Evolutionary conservation across 2,329 filamentous ascomycete genomes (phyloP).

Genomic region (Pseudogymnoascus sp.): DNA sequence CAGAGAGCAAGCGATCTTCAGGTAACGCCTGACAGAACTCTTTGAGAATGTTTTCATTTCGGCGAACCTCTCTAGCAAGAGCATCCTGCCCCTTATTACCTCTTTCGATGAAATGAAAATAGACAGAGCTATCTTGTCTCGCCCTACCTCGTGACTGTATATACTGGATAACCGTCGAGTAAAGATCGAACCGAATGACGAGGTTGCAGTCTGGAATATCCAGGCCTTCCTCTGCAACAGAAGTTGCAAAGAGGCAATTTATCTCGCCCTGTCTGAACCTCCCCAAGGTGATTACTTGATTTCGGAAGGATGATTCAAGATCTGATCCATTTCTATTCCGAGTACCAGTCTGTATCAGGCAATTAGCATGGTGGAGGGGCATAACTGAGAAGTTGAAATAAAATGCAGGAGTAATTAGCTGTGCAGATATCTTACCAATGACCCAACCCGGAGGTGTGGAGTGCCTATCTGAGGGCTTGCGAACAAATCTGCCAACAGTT

Average conservation of each 20-base stretch:
- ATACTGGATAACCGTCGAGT: slow-evolving; percentile 85
- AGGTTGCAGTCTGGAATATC: slow-evolving; percentile 61
- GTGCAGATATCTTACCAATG: slow-evolving; percentile 44
- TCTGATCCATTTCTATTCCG: slow-evolving; percentile 43
- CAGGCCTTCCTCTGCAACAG: slow-evolving; percentile 58
- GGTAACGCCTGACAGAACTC: slow-evolving; percentile 68
- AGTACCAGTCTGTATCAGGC: slow-evolving; percentile 34
- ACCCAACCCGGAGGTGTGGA: slow-evolving; percentile 48
- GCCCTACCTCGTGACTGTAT: slow-evolving; percentile 88
- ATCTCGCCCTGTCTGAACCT: slow-evolving; percentile 50
- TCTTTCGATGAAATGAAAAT: slow-evolving; percentile 73
- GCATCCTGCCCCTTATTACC: slow-evolving; percentile 54
- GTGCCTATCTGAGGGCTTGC: slow-evolving; percentile 44
- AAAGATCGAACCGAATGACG: slow-evolving; percentile 73
- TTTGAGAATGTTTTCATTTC: slow-evolving; percentile 57
- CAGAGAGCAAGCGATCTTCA: slow-evolving; percentile 59
- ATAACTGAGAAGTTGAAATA: not conserved
- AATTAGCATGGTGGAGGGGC: not conserved
- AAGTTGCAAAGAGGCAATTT: slow-evolving; percentile 59
- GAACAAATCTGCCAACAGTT: slow-evolving; percentile 62
- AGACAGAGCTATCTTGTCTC: slow-evolving; percentile 66
- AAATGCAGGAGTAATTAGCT: not conserved
- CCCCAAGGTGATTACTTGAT: slow-evolving; percentile 65
- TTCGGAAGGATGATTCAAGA: slow-evolving; percentile 52
- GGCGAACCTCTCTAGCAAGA: slow-evolving; percentile 49